Evolutionary conservation across 306 rosid species (phyloP).

Genomic region (Macrotyloma uniflorum): DNA sequence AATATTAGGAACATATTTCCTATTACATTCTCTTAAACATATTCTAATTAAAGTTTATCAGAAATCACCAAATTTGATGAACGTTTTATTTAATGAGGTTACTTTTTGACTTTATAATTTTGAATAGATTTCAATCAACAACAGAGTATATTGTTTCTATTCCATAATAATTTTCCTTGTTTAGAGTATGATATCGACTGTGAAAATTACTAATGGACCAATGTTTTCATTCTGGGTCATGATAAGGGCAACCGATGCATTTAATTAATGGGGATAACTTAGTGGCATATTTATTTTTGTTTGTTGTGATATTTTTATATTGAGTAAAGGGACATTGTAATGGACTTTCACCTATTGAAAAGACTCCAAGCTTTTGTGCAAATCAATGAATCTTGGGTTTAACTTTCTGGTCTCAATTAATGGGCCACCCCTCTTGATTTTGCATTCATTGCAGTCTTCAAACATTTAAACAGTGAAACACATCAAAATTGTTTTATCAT

Average conservation of each 20-base stretch:
- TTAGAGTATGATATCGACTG: too few species aligned
- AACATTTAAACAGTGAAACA: background rate
- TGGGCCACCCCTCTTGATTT: background rate
- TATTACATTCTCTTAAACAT: too few species aligned
- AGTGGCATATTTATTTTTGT: background rate
- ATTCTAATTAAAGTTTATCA: too few species aligned
- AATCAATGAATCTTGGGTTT: background rate
- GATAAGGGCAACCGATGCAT: background rate
- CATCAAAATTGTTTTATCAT: too few species aligned
- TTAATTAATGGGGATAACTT: too few species aligned
- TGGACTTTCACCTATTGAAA: background rate
- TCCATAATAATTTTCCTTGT: too few species aligned
- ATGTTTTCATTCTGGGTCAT: background rate
- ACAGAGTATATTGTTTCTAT: too few species aligned
- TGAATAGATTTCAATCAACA: too few species aligned
- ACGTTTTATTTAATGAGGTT: too few species aligned
- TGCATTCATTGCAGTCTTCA: background rate
- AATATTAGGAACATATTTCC: too few species aligned
- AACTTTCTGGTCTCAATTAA: background rate
- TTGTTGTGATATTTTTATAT: background rate
- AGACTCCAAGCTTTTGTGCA: background rate
- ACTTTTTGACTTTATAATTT: too few species aligned
- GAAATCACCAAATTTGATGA: too few species aligned
- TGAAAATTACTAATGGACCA: background rate
- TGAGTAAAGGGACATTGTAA: background rate